Base-by-base conservation (phyloP, 192 early-diverging fungal genomes). In the Backusella luteola region DNA sequence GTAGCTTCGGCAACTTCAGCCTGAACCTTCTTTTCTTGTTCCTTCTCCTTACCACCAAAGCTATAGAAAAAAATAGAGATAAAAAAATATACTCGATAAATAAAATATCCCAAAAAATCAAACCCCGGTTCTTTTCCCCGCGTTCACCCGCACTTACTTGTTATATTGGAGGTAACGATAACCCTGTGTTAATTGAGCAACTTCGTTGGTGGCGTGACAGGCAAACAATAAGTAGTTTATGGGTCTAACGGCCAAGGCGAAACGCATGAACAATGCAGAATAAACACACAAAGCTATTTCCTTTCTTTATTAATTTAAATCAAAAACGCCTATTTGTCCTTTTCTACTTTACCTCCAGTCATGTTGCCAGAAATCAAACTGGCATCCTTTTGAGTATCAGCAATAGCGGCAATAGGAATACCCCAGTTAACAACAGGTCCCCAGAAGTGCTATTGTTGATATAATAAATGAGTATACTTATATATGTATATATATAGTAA, bases 361-460 rank as follows among this genome's bases (percentile, higher is more conserved):
- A 99, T 99, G 73, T 96, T 98, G 67, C 94, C 93, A 35, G 91
- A 93, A 80, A 99, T 99, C 78, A 93, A 84, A 73, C 96, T 95
- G 9, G 96, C 94, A 70, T 93, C 93, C 81, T 96, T 95, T 73
- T 93, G 89, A 70, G 89, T 91, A 81, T 99, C 97, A 49, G 94
- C 93, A 73, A 98, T 94, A 9, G 97, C 97, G 36, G 96, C 97
- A 34, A 99, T 73, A 59, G 97, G 97, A 69, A 99, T 90, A 66
- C 97, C 97, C 97, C 97, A 94, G 86, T 94, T 95, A 70, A 91
- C 94, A 15, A 88, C 87, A 44, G 87, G 87, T 78, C 87, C 87
- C 87, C 87, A 88, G 73, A 88, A 88, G 41, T 88, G 87, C 87
- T 87, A 76, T 38, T 53, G 39, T 38, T 53, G 39, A 63, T 3